These are phyloP conservation scores for Pleodorina starrii DNA, from an alignment of 139 green algal species.

Conservation along the genomic window DNA sequence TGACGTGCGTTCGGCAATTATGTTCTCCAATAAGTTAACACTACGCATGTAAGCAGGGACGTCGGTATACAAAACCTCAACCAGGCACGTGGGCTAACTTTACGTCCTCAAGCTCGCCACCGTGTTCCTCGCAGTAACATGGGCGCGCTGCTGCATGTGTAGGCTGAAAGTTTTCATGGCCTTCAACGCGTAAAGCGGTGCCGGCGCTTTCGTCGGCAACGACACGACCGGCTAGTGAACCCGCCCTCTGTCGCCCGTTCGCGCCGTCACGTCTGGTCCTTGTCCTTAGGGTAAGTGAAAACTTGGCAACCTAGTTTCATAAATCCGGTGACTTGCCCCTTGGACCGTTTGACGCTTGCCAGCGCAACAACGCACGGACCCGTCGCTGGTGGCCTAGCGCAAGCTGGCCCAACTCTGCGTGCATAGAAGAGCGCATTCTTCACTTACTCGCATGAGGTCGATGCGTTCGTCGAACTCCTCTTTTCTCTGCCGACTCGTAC, in stretches of 20 bases:
- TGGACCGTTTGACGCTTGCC: no score
- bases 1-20: no score
- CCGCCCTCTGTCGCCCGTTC: neutral
- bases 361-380: slow-evolving; percentile 30
- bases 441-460: neutral
- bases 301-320: no score
- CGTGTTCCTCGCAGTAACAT: neutral
- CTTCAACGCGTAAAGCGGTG: neutral
- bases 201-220: neutral
- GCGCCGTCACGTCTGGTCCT: neutral
- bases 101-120: no score
- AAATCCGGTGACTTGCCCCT: no score
- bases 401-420: neutral
- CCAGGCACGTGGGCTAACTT: slow-evolving; percentile 8
- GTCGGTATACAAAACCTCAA: neutral
- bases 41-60: no score
- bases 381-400: neutral
- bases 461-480: neutral
- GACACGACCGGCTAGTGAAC: slow-evolving; percentile 8
- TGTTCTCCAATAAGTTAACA: no score
- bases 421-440: neutral
- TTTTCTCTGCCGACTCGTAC: slow-evolving; percentile 1
- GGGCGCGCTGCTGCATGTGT: neutral
- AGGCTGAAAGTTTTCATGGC: neutral
- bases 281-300: neutral